phyloP scores from a whole-genome alignment of 305 asterid genomes.

The Fraxinus dipetala region DNA sequence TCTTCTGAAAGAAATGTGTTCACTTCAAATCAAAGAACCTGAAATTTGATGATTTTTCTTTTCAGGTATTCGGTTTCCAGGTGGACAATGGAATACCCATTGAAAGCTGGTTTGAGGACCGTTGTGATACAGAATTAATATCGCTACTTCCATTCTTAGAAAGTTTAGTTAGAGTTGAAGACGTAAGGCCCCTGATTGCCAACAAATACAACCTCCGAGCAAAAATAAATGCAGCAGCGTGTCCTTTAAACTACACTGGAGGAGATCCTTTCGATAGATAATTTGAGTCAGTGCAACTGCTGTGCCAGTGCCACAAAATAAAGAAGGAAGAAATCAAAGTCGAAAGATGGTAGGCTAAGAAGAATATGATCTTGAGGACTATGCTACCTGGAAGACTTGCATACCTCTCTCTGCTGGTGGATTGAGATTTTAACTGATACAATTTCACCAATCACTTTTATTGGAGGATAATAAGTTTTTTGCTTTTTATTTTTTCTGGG shows the following conservation, averaged over 20 bases:
- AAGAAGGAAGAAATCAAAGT: background rate
- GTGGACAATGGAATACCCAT: conserved; percentile 98
- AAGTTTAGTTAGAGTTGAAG: conserved; percentile 73
- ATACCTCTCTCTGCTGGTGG: background rate
- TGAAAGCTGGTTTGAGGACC: conserved; percentile 95
- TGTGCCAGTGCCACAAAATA: background rate
- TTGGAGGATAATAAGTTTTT: background rate
- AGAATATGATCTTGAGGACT: background rate
- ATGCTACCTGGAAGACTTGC: background rate
- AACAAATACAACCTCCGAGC: conserved; percentile 64
- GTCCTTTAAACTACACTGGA: conserved; percentile 46
- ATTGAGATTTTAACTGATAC: background rate
- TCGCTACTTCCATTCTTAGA: conserved; percentile 75
- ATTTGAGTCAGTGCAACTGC: conserved; percentile 8
- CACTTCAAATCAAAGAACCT: background rate
- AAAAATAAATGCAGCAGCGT: conserved; percentile 69
- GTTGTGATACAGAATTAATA: conserved; percentile 59
- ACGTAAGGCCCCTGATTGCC: conserved; percentile 78
- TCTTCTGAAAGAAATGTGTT: background rate
- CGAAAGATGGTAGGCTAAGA: background rate
- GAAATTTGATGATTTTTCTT: conserved; percentile 11
- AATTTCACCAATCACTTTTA: background rate
- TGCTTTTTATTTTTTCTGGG: background rate
- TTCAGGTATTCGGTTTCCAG: conserved; percentile 95
- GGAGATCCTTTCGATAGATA: conserved; percentile 48